Base-by-base conservation (phyloP, 2,329 filamentous ascomycete species). In the Xylariales sp. region DNA sequence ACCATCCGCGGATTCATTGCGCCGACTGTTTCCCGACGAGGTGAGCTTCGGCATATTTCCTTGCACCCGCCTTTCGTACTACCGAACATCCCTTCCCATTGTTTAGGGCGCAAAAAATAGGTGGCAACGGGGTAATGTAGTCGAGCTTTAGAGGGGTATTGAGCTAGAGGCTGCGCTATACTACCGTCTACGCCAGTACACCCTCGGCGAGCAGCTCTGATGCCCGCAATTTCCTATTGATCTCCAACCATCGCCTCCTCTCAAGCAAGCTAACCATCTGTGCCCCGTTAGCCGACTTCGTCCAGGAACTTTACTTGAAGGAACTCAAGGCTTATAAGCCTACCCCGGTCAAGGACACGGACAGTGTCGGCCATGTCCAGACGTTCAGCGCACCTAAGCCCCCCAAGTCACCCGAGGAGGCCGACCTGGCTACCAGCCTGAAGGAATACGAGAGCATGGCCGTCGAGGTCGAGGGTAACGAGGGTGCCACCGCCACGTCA, bases 281-380 rank as follows among this genome's bases (percentile, higher is more conserved):
- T n/a, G 4, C n/a, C 28, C 34, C 8, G 14, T n/a, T 80, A 98
- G 96, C 93, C 89, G 96, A 99, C 83, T 90, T 97, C 78, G 93
- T 99, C 77, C 96, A 98, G 85, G 95, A 98, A 81, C 89, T 99
- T 80, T 99, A 99, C 88, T 90, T 99, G 76, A 92, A 91, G 82
- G 94, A 98, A 84, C 90, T 99, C 80, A 96, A 95, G 85, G 89
- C 90, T 83, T 98, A 97, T 91, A 98, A 98, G 89, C 85, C 90
- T 72, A 86, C 92, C 65, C 85, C 89, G 74, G 81, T 95, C 84
- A 97, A 97, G 87, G 87, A 93, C 72, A 89, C 89, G 77, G 96
- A 98, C 79, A 86, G 94, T 79, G 91, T 95, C 76, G 94, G 93
- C 80, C 92, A 97, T 77, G 96, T 98, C 77, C 92, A 96, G 81